Conservation (phyloP, 345 rosid genomes). For the Reutealis trisperma region DNA sequence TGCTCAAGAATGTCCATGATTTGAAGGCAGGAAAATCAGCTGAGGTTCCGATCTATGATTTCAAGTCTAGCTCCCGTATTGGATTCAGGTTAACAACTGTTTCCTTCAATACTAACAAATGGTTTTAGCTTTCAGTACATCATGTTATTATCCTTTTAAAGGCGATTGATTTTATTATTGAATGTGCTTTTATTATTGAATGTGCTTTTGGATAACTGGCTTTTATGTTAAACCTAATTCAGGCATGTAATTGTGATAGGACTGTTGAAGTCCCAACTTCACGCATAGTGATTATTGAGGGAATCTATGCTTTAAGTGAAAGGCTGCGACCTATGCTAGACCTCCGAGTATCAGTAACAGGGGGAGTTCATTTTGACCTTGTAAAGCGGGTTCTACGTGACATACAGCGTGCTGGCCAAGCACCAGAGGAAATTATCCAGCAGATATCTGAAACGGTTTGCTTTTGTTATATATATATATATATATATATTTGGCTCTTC, state of each 20-base stretch:
- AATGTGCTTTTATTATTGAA: neutral
- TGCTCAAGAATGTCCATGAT: conserved; percentile 79
- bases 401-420: conserved; percentile 97
- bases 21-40: conserved; percentile 74
- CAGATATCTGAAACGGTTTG: conserved; percentile 98
- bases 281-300: conserved; percentile 89
- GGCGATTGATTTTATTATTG: neutral
- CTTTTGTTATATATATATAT: conserved; percentile 6
- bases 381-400: conserved; percentile 96
- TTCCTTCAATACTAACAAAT: conserved; percentile 13
- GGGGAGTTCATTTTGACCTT: conserved; percentile 99
- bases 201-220: neutral
- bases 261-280: conserved; percentile 89
- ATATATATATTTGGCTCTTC: neutral
- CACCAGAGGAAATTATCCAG: conserved; percentile 95
- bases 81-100: conserved; percentile 76
- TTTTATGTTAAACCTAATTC: conserved; percentile 18
- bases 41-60: conserved; percentile 93
- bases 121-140: conserved; percentile 8
- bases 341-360: conserved; percentile 86
- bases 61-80: conserved; percentile 82
- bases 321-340: conserved; percentile 83
- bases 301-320: conserved; percentile 94
- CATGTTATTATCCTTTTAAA: neutral
- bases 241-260: conserved; percentile 46